Conservation (phyloP, 306 rosid species). For the Morella rubra region DNA sequence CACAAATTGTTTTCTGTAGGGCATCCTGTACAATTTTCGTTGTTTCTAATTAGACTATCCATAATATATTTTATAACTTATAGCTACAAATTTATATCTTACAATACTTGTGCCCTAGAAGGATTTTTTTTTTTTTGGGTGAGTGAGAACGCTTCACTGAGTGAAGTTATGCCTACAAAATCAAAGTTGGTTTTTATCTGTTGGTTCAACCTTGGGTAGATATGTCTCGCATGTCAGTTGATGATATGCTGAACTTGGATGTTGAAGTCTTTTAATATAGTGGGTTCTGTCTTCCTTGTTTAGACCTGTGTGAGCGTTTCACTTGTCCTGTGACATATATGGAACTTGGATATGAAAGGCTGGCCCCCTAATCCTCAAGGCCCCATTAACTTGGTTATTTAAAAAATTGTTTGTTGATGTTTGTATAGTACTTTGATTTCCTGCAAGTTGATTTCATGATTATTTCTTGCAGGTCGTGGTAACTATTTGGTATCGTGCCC, state of each 20-base stretch:
- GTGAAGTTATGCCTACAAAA: neutral
- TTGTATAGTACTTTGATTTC: slow-evolving; percentile 24
- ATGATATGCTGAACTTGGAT: slow-evolving; percentile 25
- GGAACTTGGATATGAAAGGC: slow-evolving; percentile 16
- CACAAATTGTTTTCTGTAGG: no score
- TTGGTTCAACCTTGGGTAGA: neutral
- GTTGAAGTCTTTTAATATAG: slow-evolving; percentile 16
- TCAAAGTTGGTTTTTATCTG: neutral
- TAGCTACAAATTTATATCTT: no score
- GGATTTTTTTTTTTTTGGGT: no score
- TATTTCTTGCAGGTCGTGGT: slow-evolving; percentile 80
- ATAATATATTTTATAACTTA: no score
- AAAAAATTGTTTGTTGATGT: slow-evolving; percentile 8
- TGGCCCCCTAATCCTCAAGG: slow-evolving; percentile 12
- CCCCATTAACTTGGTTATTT: slow-evolving; percentile 12
- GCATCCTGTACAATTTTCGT: no score
- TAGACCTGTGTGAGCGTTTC: slow-evolving; percentile 7
- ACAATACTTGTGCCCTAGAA: no score
- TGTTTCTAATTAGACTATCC: no score
- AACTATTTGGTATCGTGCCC: slow-evolving; percentile 99
- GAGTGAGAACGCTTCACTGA: neutral
- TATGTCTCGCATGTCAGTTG: slow-evolving; percentile 1
- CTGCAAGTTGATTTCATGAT: slow-evolving; percentile 18
- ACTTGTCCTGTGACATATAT: slow-evolving; percentile 11
- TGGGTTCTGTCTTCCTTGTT: slow-evolving; percentile 16